These are phyloP conservation scores for Begonia peltatifolia DNA, from an alignment of 306 rosid genomes.

Conservation along the genomic window DNA sequence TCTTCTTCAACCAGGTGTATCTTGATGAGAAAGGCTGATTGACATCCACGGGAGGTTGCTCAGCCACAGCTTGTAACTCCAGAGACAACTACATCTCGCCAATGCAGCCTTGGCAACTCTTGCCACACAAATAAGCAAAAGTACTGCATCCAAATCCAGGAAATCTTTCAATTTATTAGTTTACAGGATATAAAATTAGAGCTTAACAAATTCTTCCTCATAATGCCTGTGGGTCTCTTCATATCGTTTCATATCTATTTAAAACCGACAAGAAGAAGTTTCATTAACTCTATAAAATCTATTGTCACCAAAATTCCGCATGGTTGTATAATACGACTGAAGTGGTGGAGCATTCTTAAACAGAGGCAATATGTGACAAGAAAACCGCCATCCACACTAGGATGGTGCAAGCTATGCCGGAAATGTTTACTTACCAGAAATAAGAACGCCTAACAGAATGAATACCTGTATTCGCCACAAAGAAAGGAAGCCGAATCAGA, in stretches of 20 bases:
- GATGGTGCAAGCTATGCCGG: too few relatives aligned
- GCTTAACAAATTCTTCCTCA: too few relatives aligned
- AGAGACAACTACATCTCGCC: slow-evolving; percentile 16
- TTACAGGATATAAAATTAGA: too few relatives aligned
- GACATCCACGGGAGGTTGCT: slow-evolving; percentile 31
- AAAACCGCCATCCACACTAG: too few relatives aligned
- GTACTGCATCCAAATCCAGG: slow-evolving; percentile 20
- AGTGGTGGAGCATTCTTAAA: too few relatives aligned
- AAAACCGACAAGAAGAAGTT: too few relatives aligned
- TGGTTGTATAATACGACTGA: too few relatives aligned
- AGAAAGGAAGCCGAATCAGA: background rate
- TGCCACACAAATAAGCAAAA: slow-evolving; percentile 24
- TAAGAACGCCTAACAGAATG: slow-evolving; percentile 26
- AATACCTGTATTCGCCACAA: slow-evolving; percentile 31
- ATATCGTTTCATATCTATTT: too few relatives aligned
- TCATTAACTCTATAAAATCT: too few relatives aligned
- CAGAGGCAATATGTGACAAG: too few relatives aligned
- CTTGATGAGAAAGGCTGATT: slow-evolving; percentile 61
- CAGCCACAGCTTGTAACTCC: slow-evolving; percentile 24
- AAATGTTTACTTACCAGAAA: slow-evolving; percentile 32
- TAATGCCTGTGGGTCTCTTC: too few relatives aligned
- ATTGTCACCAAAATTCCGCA: too few relatives aligned
- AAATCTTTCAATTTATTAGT: background rate
- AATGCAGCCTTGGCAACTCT: slow-evolving; percentile 43
- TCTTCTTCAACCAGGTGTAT: slow-evolving; percentile 26